phyloP scores from a whole-genome alignment of 768 basidiomycete species.

The Amanita molliuscula region DNA sequence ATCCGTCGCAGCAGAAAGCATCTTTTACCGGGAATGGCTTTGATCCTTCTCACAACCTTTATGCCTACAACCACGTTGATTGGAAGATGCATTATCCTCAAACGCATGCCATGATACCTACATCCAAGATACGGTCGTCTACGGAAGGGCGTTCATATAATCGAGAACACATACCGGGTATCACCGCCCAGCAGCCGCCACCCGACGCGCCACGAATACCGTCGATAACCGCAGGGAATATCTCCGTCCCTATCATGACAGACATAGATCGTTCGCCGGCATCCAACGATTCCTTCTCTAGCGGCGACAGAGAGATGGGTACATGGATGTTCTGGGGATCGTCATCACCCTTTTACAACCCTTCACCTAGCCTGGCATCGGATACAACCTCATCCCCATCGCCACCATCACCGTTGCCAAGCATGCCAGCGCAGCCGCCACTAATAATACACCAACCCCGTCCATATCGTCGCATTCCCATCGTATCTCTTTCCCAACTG shows the following conservation, averaged over 20 bases:
- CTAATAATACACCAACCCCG: conserved; percentile 35
- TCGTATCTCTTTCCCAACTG: conserved; percentile 30
- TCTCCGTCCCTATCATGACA: background rate
- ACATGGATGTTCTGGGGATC: background rate
- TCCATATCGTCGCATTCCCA: conserved; percentile 33
- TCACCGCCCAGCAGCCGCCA: background rate
- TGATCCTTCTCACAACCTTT: background rate
- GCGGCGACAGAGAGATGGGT: background rate
- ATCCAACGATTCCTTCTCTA: background rate
- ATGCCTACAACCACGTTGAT: background rate
- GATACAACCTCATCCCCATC: conserved; percentile 8
- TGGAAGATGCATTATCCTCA: background rate
- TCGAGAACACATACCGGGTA: background rate
- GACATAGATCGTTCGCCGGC: background rate
- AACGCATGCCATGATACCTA: background rate
- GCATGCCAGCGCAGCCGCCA: conserved; percentile 11
- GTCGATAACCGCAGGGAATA: background rate
- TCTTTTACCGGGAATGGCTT: background rate
- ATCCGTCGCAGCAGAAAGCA: background rate
- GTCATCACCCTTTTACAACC: conserved; percentile 2
- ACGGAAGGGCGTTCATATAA: background rate
- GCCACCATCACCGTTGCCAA: conserved; percentile 12
- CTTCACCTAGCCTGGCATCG: conserved; percentile 11
- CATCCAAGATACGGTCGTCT: conserved; percentile 3
- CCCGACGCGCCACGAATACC: background rate